Percentiles rank a stretch among this genome's conserved stretches.
These are phyloP conservation scores for Stephania cephalantha DNA, from an alignment of 164 flowering plant species.

Conservation along the genomic window DNA sequence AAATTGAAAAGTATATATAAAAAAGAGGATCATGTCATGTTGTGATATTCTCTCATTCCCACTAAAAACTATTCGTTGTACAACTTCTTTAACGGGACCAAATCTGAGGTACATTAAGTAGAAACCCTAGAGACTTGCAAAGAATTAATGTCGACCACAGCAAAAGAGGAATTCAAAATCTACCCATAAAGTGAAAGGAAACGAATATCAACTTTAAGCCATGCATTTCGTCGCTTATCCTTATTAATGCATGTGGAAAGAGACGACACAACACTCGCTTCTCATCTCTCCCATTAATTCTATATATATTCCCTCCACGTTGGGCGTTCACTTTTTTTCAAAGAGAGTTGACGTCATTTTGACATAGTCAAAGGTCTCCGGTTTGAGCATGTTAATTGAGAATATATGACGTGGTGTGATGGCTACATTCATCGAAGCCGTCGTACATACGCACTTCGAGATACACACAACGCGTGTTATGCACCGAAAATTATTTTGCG, in stretches of 20 bases:
- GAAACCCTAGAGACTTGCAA: constrained; percentile 14
- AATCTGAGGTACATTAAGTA: constrained; percentile 29
- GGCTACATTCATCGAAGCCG: no score
- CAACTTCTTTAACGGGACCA: constrained; percentile 67
- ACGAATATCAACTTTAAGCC: constrained; percentile 65
- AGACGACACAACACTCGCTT: constrained; percentile 5
- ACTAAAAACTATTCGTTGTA: constrained; percentile 37
- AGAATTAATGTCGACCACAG: constrained; percentile 11
- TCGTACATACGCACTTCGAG: no score
- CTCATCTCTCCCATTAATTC: constrained; percentile 8
- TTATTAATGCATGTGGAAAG: constrained; percentile 44
- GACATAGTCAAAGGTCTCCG: no score
- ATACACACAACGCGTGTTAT: no score
- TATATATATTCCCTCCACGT: constrained; percentile 8
- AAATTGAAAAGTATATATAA: constrained; percentile 33
- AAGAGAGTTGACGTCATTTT: no score
- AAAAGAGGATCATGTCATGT: constrained; percentile 38
- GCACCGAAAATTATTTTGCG: no score
- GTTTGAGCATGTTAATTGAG: no score
- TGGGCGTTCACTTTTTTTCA: neutral
- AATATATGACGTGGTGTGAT: no score
- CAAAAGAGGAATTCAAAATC: constrained; percentile 40
- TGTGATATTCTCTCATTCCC: constrained; percentile 46
- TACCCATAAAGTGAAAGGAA: constrained; percentile 36
- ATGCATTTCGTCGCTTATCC: constrained; percentile 18